Base-by-base conservation (phyloP, 345 rosid genomes). In the Populus euphratica region DNA sequence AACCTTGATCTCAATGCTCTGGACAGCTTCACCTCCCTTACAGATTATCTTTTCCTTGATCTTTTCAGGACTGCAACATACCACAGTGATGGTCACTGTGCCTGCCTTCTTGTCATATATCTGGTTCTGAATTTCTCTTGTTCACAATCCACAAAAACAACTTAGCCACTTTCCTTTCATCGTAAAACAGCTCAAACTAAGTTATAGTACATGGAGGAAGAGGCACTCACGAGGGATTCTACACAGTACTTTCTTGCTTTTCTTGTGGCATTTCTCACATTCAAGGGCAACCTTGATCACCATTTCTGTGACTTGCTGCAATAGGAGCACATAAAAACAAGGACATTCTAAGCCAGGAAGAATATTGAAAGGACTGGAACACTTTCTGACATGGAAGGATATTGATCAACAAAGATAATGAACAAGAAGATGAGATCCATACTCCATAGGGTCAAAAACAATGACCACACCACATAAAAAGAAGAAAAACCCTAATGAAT, bases 61-160 rank as follows among this genome's bases (percentile, higher is more conserved):
- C 83, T 76, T 88, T 68, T 92, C 97, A 7, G 98, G 98, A 73
- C 86, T 83, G 79, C 98, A 92, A 73, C 96, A 90, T 27, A 89
- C 88, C 35, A 95, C 97, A 8, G 84, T 95, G 83, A 95, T 86
- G 56, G 69, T 79, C 79, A 81, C 98, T 5, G 74, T 85, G 81
- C 92, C 89, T 5, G 81, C 47, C 86, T 95, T 93, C 77, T 89
- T 94, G 73, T 95, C 89, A 54, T 83, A 93, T 6, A 81, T 5
- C 83, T 89, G 93, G 84, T 83, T 88, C 79, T 69, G 62, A 12
- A 81, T 81, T 73, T 81, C 29, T 82, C 84, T 95, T 88, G 90
- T 81, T 77, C 90, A 64, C 59, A 90, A 87, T 59, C 29, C 20
- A 6, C 12, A 29, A 29, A n/a, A 68, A 36, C 5, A 69, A n/a